A percentile compares a stretch with the other conserved stretches of the same genome.
These are phyloP conservation scores for Arachis stenosperma DNA, from an alignment of 306 rosid genomes.

Conservation along the genomic window DNA sequence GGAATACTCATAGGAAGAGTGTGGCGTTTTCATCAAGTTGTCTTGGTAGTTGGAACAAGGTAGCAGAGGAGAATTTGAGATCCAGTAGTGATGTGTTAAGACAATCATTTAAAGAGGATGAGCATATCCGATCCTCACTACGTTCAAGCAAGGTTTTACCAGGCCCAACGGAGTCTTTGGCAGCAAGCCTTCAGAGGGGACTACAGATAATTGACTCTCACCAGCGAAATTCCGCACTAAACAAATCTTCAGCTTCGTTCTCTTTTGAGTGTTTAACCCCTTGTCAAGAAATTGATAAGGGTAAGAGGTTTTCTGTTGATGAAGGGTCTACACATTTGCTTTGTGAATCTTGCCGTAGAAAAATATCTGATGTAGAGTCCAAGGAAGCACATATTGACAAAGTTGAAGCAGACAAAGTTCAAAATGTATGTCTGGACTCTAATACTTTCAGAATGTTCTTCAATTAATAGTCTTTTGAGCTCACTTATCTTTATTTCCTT, in stretches of 20 bases:
- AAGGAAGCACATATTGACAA: constrained; percentile 49
- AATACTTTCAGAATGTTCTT: constrained; percentile 21
- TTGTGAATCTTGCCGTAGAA: constrained; percentile 73
- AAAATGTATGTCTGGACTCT: constrained; percentile 43
- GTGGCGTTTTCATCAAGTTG: constrained; percentile 61
- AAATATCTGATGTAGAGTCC: constrained; percentile 47
- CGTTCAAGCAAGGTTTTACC: constrained; percentile 62
- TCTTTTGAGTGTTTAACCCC: constrained; percentile 77
- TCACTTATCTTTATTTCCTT: neutral
- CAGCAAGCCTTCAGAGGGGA: constrained; percentile 95
- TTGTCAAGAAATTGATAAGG: constrained; percentile 54
- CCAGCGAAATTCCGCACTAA: constrained; percentile 70
- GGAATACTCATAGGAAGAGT: constrained; percentile 72
- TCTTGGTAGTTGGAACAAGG: constrained; percentile 57
- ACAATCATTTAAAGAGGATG: constrained; percentile 59
- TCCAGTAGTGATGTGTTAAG: constrained; percentile 52
- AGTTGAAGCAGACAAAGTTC: constrained; percentile 48
- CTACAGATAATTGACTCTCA: constrained; percentile 84
- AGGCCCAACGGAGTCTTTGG: constrained; percentile 87
- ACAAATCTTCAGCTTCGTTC: constrained; percentile 77
- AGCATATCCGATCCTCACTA: constrained; percentile 58
- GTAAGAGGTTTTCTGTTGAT: constrained; percentile 44
- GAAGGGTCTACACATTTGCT: constrained; percentile 51
- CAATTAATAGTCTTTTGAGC: neutral
- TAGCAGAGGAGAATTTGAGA: constrained; percentile 57